phyloP scores from a whole-genome alignment of 805 yeast species.

The Sugiyamaella mastotermitis region DNA sequence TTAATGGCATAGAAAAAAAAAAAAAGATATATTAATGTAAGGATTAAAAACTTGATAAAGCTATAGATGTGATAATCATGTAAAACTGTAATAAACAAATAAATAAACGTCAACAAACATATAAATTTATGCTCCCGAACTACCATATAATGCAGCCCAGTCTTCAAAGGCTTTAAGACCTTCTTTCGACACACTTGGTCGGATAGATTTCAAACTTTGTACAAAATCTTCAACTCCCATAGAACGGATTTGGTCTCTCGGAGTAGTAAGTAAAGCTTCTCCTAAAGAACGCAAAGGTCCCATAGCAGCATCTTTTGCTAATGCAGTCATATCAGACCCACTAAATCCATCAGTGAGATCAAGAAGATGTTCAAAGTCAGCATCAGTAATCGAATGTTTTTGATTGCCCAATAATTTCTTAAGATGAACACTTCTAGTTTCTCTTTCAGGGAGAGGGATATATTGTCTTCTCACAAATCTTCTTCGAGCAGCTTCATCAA shows the following conservation, averaged over 20 bases:
- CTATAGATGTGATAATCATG: no score
- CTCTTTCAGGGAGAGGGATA: slow-evolving; percentile 87
- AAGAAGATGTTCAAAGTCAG: slow-evolving; percentile 56
- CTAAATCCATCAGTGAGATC: slow-evolving; percentile 74
- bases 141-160: slow-evolving; percentile 84
- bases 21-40: no score
- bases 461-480: slow-evolving; percentile 88
- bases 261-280: slow-evolving; percentile 62
- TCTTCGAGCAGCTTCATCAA: slow-evolving; percentile 94
- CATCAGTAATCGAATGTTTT: slow-evolving; percentile 58
- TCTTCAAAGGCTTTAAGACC: slow-evolving; percentile 75
- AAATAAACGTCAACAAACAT: no score
- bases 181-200: slow-evolving; percentile 83
- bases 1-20: no score
- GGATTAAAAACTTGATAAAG: no score
- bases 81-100: no score
- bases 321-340: slow-evolving; percentile 89
- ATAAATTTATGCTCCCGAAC: slow-evolving; percentile 65
- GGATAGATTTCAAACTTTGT: slow-evolving; percentile 66
- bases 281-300: slow-evolving; percentile 91
- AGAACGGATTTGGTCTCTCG: slow-evolving; percentile 74
- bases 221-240: slow-evolving; percentile 67
- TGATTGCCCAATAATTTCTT: slow-evolving; percentile 62
- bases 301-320: slow-evolving; percentile 97
- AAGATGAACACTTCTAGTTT: slow-evolving; percentile 70